Conservation (phyloP, 129 eudicot genomes). For the Pittosporum tobira region DNA sequence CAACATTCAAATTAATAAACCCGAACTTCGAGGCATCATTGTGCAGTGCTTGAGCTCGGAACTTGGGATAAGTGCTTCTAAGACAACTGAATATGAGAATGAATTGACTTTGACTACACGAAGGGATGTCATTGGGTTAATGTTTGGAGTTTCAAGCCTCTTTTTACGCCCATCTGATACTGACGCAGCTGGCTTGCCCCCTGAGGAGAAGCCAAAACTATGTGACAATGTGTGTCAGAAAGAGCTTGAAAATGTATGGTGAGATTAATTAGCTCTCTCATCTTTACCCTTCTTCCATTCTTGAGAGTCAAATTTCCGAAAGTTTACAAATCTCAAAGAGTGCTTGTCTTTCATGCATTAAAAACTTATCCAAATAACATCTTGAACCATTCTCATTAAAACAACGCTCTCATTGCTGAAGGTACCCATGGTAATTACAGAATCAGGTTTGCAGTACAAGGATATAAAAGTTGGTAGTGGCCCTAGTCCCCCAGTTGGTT, state of each 20-base stretch:
- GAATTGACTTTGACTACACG: conserved; percentile 30
- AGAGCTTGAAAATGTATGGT: conserved; percentile 99
- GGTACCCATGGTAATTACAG: conserved; percentile 95
- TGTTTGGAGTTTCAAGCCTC: conserved; percentile 49
- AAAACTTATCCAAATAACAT: no score
- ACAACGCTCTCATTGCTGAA: conserved; percentile 30
- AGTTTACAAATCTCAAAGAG: no score
- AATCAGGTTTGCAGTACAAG: conserved; percentile 94
- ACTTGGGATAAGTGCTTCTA: conserved; percentile 22
- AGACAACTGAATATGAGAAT: conserved; percentile 14
- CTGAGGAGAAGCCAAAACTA: conserved; percentile 73
- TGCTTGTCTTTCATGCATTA: no score
- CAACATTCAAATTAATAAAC: conserved; percentile 14
- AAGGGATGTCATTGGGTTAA: conserved; percentile 48
- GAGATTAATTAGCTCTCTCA: conserved; percentile 60
- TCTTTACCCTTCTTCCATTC: conserved; percentile 6
- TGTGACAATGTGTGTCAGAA: conserved; percentile 79
- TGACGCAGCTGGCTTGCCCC: conserved; percentile 82
- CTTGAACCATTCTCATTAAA: no score
- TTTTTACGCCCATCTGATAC: conserved; percentile 25
- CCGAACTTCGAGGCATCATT: conserved; percentile 21
- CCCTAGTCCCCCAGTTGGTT: conserved; percentile 95
- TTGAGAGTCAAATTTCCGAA: neutral
- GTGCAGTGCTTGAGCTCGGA: conserved; percentile 14
- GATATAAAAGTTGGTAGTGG: conserved; percentile 87